Base-by-base conservation (phyloP, 768 basidiomycete genomes). In the Leccinum barrowsii region DNA sequence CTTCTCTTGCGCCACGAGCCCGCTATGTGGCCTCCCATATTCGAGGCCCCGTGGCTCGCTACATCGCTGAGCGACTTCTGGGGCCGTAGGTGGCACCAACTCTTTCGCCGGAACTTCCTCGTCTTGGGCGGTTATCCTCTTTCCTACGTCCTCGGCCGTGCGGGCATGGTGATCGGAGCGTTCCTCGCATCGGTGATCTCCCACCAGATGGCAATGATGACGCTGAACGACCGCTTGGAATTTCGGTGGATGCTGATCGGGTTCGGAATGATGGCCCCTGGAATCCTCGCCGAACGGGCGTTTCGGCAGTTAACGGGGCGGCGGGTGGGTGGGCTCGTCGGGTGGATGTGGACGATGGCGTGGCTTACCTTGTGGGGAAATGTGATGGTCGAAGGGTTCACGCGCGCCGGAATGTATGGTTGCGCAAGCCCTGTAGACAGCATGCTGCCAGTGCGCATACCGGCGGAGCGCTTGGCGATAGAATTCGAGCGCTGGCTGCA, bases 151-250 rank as follows among this genome's bases (percentile, higher is more conserved):
- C 63, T 81, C 17, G 85, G 86, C 2, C 77, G 79, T 10, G 54
- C 66, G 1, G 84, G 82, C 2, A 74, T 70, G 1, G 71, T 87
- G 2, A 42, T 88, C 2, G 85, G 85, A 8, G 77, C 78, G 5
- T 89, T 88, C 66, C 58, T 81, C 1, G 66, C 80, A 4, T 89
- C 87, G 0, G 85, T 76, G 2, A 35, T 85, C 8, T 65, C 86
- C 12, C 88, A 89, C 59, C 75, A 82, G 55, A 48, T 79, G 5
- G 77, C 78, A 5, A 48, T 82, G 50, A 82, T 80, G 77, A 77
- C 80, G 0, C 74, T 84, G 75, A 78, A 80, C 2, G 67, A 71
- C 7, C 78, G 77, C 6, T 70, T 74, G 1, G 81, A 85, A 28
- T 72, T 80, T n/a, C 54, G 57, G 60, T 56, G 64, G 28, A 74